Conservation (phyloP, 2,329 filamentous ascomycete genomes). For the Coniochaeta ligniaria region DNA sequence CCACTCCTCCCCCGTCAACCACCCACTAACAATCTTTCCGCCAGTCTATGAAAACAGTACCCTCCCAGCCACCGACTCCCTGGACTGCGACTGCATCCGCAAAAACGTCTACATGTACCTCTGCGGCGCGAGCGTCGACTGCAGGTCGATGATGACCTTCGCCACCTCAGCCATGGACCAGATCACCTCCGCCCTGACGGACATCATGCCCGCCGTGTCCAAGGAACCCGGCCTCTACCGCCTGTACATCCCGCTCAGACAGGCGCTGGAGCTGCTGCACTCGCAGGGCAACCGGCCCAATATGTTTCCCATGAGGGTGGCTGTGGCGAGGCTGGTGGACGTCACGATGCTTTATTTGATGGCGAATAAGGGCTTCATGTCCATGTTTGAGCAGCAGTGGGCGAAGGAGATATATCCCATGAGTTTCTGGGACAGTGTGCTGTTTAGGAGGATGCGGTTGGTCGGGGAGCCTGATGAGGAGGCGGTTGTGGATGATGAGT, state of each 20-base stretch:
- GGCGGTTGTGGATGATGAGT: neutral
- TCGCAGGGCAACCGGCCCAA: slow-evolving; percentile 13
- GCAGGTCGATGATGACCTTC: slow-evolving; percentile 15
- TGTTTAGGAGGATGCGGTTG: neutral
- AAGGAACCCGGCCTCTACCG: slow-evolving; percentile 2
- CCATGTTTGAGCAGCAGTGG: slow-evolving; percentile 11
- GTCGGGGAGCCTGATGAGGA: neutral
- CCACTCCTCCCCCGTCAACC: neutral
- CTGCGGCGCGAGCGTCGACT: slow-evolving; percentile 15
- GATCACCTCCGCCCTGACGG: slow-evolving; percentile 40
- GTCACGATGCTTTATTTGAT: slow-evolving; percentile 14
- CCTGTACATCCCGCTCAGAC: slow-evolving; percentile 13
- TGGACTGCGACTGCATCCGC: slow-evolving; percentile 11
- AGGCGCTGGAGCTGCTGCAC: slow-evolving; percentile 15
- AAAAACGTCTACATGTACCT: slow-evolving; percentile 17
- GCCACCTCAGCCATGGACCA: slow-evolving; percentile 49
- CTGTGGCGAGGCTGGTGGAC: slow-evolving; percentile 17
- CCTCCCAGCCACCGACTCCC: slow-evolving; percentile 7
- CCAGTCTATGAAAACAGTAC: slow-evolving; percentile 10
- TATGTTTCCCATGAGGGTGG: slow-evolving; percentile 14
- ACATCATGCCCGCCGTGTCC: slow-evolving; percentile 6
- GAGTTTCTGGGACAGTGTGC: neutral
- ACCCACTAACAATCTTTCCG: neutral
- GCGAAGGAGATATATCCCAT: neutral
- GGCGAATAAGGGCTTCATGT: slow-evolving; percentile 12